Percentiles rank a stretch among this genome's conserved stretches.
phyloP scores from a whole-genome alignment of 1,139 yeast species.

The Nadsonia commutata region DNA sequence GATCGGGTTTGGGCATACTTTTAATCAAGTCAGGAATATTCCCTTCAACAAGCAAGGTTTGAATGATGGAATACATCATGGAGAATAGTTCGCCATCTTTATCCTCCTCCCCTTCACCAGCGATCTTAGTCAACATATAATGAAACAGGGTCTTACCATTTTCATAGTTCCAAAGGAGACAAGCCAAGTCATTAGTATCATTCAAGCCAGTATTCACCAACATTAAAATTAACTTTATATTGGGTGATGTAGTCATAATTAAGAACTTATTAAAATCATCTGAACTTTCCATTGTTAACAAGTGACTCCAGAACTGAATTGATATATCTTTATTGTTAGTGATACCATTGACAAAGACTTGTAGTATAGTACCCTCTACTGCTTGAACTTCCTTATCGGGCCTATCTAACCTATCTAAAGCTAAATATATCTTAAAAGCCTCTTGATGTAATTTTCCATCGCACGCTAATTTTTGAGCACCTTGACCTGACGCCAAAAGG shows the following conservation, averaged over 20 bases:
- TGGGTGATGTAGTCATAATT: background rate
- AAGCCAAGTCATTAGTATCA: background rate
- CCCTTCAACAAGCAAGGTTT: background rate
- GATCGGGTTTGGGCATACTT: background rate
- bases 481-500: background rate
- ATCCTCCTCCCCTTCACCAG: conserved; percentile 10
- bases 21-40: background rate
- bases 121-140: conserved; percentile 10
- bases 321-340: background rate
- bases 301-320: background rate
- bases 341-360: background rate
- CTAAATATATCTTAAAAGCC: background rate
- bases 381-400: background rate
- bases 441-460: background rate
- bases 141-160: conserved; percentile 9
- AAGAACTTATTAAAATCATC: background rate
- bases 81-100: conserved; percentile 5
- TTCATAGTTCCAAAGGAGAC: conserved; percentile 2
- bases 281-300: background rate
- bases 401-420: background rate
- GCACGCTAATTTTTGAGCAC: background rate
- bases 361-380: background rate
- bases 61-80: background rate
- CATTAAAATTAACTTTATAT: background rate
- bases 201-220: background rate